These are phyloP conservation scores for Pseudogymnoascus sp. DNA, from an alignment of 2,329 filamentous ascomycete genomes.

Conservation along the genomic window DNA sequence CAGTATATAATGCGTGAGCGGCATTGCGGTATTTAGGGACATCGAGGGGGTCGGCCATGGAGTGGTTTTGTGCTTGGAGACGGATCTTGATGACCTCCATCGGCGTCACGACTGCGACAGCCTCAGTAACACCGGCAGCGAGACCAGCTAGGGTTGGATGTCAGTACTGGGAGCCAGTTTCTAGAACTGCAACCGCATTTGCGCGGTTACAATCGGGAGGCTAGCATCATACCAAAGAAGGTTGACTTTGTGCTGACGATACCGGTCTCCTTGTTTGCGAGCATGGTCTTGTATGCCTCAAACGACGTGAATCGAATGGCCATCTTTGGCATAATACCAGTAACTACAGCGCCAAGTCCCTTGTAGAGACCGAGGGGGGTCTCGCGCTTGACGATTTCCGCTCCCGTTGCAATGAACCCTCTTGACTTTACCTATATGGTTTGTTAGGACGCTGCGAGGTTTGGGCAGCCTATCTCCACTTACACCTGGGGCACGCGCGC, in stretches of 20 bases:
- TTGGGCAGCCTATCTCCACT: conserved; percentile 23
- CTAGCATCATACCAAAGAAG: conserved; percentile 48
- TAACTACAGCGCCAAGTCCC: conserved; percentile 91
- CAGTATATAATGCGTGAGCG: conserved; percentile 73
- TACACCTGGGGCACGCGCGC: conserved; percentile 72
- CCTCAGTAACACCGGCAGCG: conserved; percentile 88
- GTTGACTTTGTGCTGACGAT: conserved; percentile 62
- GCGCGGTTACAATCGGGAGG: background rate
- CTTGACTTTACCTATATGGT: conserved; percentile 54
- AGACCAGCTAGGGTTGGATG: conserved; percentile 57
- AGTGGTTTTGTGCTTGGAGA: conserved; percentile 95
- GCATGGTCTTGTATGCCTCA: conserved; percentile 82
- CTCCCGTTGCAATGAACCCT: conserved; percentile 79
- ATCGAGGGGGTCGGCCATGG: conserved; percentile 92
- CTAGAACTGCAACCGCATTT: background rate
- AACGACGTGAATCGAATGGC: conserved; percentile 98
- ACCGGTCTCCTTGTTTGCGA: conserved; percentile 62
- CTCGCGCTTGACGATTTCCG: conserved; percentile 80
- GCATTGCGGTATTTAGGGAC: conserved; percentile 96
- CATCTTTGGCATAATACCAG: conserved; percentile 98
- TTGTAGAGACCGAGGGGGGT: conserved; percentile 94
- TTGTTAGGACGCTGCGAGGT: background rate
- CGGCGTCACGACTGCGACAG: conserved; percentile 89
- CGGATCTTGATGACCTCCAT: conserved; percentile 99
- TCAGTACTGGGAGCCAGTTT: conserved; percentile 21